Conservation (phyloP, 305 asterid species). For the Solanum hybrid region DNA sequence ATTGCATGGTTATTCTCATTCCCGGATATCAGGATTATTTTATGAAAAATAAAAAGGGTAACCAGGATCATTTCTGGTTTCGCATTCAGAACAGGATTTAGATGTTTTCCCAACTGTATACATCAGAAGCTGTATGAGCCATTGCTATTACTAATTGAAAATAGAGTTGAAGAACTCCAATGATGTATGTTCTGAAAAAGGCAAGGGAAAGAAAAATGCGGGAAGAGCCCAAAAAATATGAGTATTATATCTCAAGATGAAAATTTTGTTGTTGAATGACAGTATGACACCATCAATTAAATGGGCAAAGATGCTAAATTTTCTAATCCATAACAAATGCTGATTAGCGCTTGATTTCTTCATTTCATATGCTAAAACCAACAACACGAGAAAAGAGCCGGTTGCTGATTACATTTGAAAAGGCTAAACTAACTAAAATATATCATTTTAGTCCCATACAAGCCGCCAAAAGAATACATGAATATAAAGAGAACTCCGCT, state of each 20-base stretch:
- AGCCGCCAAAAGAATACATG: neutral
- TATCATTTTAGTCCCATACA: neutral
- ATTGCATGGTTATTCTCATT: neutral
- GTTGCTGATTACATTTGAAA: neutral
- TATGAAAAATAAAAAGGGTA: neutral
- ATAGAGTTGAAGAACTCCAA: neutral
- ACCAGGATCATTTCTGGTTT: neutral
- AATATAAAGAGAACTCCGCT: neutral
- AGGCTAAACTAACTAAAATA: neutral
- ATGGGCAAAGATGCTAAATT: neutral
- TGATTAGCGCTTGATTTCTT: neutral
- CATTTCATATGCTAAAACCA: neutral
- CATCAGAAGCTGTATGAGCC: neutral
- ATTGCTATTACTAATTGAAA: neutral
- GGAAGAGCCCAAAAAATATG: neutral
- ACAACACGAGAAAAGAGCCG: neutral
- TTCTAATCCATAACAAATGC: neutral
- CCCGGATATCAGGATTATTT: neutral
- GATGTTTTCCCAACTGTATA: neutral
- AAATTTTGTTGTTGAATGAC: neutral
- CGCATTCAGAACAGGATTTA: neutral
- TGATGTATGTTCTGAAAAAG: neutral
- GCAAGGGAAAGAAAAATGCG: neutral
- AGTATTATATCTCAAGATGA: neutral
- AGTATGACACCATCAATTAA: neutral